Percentiles rank a stretch among this genome's conserved stretches.
Conservation (phyloP, 441 rosid species). For the Erodium moschatum region DNA sequence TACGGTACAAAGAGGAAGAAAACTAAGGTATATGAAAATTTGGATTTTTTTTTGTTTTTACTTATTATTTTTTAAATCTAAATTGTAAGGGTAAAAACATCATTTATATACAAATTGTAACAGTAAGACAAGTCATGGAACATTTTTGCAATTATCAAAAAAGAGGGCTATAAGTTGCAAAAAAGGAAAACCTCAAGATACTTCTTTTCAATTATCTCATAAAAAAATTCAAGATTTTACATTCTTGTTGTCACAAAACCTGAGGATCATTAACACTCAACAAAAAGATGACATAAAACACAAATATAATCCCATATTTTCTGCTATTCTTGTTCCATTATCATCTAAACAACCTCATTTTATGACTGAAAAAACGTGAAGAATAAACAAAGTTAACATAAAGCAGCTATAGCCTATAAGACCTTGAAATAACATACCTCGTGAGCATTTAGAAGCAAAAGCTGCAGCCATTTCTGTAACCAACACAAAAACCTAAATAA, state of each 20-base stretch:
- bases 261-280: neutral
- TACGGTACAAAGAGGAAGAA: no score
- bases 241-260: neutral
- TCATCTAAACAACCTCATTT: neutral
- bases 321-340: neutral
- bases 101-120: no score
- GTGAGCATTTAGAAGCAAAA: constrained; percentile 23
- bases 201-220: no score
- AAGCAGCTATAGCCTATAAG: neutral
- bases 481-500: neutral
- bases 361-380: neutral
- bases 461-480: constrained; percentile 22
- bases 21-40: no score
- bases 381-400: neutral
- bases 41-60: no score
- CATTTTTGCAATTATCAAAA: no score
- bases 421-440: constrained; percentile 15
- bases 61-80: no score
- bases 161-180: no score
- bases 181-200: no score
- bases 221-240: neutral
- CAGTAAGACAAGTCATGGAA: no score
- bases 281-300: neutral
- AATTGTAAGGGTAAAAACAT: no score
- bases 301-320: neutral